Base-by-base conservation (phyloP, 345 rosid genomes). In the Nephelium lappaceum region DNA sequence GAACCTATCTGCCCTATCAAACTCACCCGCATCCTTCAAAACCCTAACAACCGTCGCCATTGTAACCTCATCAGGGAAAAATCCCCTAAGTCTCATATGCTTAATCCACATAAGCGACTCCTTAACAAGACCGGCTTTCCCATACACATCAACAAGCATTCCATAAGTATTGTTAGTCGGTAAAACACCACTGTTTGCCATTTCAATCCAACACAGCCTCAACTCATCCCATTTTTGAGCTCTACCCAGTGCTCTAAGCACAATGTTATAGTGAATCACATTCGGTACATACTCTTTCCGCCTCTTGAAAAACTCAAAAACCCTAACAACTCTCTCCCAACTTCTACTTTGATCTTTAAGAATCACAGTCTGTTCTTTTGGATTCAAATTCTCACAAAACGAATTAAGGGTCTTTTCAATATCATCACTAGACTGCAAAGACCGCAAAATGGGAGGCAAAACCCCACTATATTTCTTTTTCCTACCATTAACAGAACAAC, bases 121-220 rank as follows among this genome's bases (percentile, higher is more conserved):
- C 49, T 83, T 86, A 39, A 87, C 90, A 82, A 93, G 90, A 76
- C 98, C 98, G 25, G 95, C 93, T 81, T 88, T 95, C 42, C 93
- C 97, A 74, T 93, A 95, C 51, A 95, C 97, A 84, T 93, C 98
- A 64, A 95, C 94, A 19, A 95, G 98, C 93, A 92, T 89, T 9
- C 87, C 89, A 24, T 92, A 95, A 10, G 98, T 95, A 67, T 93
- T 90, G 18, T 91, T 86, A 0, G 95, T 89, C 0, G 98, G 97
- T 27, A 89, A 61, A 71, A 95, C 89, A 67, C 94, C 92, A 39
- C 76, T 85, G 61, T 89, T 86, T 3, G 97, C 94, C 98, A 95
- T 95, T 67, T 92, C 95, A 66, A 92, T 83, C 98, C 98, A 95
- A 75, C 87, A 85, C 78, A 86, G 88, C 86, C 98, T 83, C 74